Base-by-base conservation (phyloP, 2,329 filamentous ascomycete genomes). In the Aspergillus ochraceus region DNA sequence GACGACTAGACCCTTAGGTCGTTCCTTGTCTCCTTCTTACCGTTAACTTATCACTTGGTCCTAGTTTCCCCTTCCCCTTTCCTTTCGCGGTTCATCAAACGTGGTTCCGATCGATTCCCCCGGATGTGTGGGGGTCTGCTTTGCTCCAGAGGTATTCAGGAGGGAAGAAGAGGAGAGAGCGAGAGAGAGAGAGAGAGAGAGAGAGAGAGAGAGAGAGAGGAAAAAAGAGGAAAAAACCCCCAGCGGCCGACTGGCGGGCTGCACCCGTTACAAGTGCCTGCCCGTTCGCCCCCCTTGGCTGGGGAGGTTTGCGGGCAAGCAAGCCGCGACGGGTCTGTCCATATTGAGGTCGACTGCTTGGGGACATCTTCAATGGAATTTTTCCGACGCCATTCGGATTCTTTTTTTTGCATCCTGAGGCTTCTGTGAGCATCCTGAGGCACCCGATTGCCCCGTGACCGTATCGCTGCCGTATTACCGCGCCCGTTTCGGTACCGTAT, bases 221-320 rank as follows among this genome's bases (percentile, higher is more conserved):
- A 36, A 36, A 58, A 58, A 53, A 52, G 49, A 30, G 54, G 56
- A 63, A 64, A 64, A 47, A 47, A 19, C 42, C 42, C 45, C 45
- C 45, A 60, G 60, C 55, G 58, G 52, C 54, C 57, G 60, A 54
- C 63, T 58, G 55, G 57, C 54, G 59, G 56, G 32, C 55, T 58
- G 57, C 61, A 62, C 59, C 58, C 61, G 64, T 67, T 67, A 67
- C 65, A 67, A 64, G 65, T 62, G 42, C 51, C 54, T 55, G 52
- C 52, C 57, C 60, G 59, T 45, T 58, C 60, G 58, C 59, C 65
- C 54, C 49, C 57, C 47, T 45, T 20, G 45, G 55, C 36, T 51
- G 55, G 57, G 58, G 47, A 49, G 36, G 36, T 45, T 52, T 17
- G 39, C 32, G 20, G 42, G 24, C 22, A 30, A 58, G 55, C 50